phyloP scores from a whole-genome alignment of 495 filamentous ascomycete genomes.

The Clavariopsis aquatica region DNA sequence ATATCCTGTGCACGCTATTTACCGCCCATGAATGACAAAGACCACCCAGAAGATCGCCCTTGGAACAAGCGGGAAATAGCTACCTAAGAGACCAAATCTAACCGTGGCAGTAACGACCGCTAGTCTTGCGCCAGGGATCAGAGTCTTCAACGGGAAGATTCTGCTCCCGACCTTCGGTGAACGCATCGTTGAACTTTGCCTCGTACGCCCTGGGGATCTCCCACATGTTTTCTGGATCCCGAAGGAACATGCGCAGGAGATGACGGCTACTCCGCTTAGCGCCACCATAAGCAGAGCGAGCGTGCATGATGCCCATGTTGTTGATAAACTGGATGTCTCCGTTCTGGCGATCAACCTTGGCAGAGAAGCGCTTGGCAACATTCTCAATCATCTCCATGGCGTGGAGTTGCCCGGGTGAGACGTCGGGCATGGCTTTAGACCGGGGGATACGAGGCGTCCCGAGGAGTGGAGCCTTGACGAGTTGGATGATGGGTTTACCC shows the following conservation, averaged over 20 bases:
- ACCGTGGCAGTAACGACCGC: constrained; percentile 35
- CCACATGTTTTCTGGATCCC: constrained; percentile 35
- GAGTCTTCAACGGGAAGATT: constrained; percentile 33
- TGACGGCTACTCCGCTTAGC: constrained; percentile 27
- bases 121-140: constrained; percentile 38
- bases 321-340: constrained; percentile 40
- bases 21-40: neutral
- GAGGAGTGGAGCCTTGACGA: constrained; percentile 37
- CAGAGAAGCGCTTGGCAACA: constrained; percentile 24
- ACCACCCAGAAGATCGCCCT: neutral
- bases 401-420: constrained; percentile 24
- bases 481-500: constrained; percentile 34
- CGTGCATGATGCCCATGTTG: constrained; percentile 39
- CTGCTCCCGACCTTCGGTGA: constrained; percentile 22
- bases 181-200: constrained; percentile 32
- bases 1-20: neutral
- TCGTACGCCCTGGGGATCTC: constrained; percentile 19
- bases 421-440: constrained; percentile 17
- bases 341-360: constrained; percentile 30
- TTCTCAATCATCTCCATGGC: constrained; percentile 30
- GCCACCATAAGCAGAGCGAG: constrained; percentile 32
- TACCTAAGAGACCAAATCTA: neutral
- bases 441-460: constrained; percentile 31
- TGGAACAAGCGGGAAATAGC: neutral
- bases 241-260: constrained; percentile 38